Evolutionary conservation across 441 rosid genomes (phyloP).

Genomic region (Adansonia gregorii): DNA sequence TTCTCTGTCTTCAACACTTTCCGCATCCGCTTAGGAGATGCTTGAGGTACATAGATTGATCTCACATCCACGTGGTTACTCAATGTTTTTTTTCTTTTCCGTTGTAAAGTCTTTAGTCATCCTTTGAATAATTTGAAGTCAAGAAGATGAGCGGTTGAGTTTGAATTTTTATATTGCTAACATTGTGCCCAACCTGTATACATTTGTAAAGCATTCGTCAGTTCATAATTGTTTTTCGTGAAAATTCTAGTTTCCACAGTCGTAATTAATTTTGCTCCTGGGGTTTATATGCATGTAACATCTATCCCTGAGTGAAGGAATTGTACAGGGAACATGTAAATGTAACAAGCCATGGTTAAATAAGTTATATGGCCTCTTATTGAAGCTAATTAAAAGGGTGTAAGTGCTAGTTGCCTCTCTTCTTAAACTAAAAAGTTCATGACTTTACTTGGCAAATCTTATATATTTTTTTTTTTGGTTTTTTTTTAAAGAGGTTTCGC

Average conservation of each 20-base stretch:
- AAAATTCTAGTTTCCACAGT: neutral
- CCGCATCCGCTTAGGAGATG: neutral
- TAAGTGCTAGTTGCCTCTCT: neutral
- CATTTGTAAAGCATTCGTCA: slow-evolving; percentile 26
- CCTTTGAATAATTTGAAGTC: neutral
- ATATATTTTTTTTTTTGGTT: too few species aligned
- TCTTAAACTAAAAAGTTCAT: neutral
- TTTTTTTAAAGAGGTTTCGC: too few species aligned
- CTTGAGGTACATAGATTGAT: slow-evolving; percentile 19
- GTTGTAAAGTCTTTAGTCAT: slow-evolving; percentile 5
- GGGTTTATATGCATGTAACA: neutral
- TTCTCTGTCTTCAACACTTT: neutral
- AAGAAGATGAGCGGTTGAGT: neutral
- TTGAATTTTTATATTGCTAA: neutral
- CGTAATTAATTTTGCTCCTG: neutral
- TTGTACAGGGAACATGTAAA: neutral
- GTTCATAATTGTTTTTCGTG: neutral
- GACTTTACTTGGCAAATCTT: too few species aligned
- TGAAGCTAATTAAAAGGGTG: neutral
- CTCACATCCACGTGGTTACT: slow-evolving; percentile 19
- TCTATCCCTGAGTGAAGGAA: neutral
- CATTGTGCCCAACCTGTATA: slow-evolving; percentile 23
- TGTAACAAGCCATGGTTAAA: neutral
- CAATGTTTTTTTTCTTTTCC: neutral
- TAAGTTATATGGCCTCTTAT: too few species aligned